Base-by-base conservation (phyloP, 306 rosid species). In the Aeschynomene evenia region DNA sequence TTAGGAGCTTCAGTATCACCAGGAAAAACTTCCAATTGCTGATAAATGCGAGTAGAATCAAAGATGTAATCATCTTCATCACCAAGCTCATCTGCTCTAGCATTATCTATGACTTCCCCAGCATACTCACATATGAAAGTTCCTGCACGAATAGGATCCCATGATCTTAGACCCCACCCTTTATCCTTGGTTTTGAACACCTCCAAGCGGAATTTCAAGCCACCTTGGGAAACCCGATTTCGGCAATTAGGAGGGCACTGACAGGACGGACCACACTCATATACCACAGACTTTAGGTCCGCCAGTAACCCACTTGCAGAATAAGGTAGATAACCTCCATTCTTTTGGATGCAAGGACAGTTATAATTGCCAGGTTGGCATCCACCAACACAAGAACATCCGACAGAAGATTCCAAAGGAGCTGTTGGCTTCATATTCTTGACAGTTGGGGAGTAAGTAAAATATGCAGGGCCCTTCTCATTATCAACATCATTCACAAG, bases 81-180 rank as follows among this genome's bases (percentile, higher is more conserved):
- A 24, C 85, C 82, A 54, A 87, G 85, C 79, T 86, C 87, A 48
- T 86, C 94, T 9, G 68, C 77, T 61, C 80, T 86, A 54, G 88
- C 68, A 57, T 71, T 82, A 61, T 82, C 90, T 50, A 86, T 75
- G 43, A 86, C 96, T 82, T 93, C 96, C 59, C 96, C 98, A 7
- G 95, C 98, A 76, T 87, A 92, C 79, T 92, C 95, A 70, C 98
- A 87, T 73, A 92, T 77, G 63, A 84, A 92, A 28, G 91, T 57
- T 53, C 96, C 98, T 3, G 98, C 95, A 31, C 95, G 95, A 72
- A 92, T 89, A 51, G 98, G 83, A 71, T 92, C 98, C 96, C 91
- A 88, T 0, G 96, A 86, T 85, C 98, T 86, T 50, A 92, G 83
- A 64, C 96, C 98, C 98, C 98, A 92, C 40, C 98, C 98, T 81